These are phyloP conservation scores for Kalmusia sp. DNA, from an alignment of 2,329 filamentous ascomycete species.

Conservation along the genomic window DNA sequence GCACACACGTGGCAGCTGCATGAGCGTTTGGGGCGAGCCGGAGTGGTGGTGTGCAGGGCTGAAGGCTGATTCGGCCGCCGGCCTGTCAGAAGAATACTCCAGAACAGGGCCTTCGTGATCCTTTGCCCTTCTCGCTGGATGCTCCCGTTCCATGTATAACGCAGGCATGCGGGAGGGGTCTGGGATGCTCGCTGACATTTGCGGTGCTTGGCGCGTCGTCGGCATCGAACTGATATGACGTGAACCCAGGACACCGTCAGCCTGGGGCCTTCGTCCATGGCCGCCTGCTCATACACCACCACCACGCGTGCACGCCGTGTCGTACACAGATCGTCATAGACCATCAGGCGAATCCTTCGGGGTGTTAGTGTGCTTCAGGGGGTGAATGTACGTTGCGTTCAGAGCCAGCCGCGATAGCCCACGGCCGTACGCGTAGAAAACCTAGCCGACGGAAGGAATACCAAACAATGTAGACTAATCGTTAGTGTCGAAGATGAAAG, in stretches of 20 bases:
- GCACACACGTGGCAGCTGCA: slow-evolving; percentile 42
- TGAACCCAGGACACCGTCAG: not conserved
- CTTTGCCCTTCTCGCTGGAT: slow-evolving; percentile 1
- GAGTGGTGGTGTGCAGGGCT: slow-evolving; percentile 42
- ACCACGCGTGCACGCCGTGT: not conserved
- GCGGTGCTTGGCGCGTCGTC: slow-evolving; percentile 1
- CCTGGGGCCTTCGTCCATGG: no score
- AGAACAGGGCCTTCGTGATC: slow-evolving; percentile 10
- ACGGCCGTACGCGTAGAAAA: not conserved
- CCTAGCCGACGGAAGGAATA: not conserved
- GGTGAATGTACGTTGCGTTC: not conserved
- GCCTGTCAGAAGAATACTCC: slow-evolving; percentile 3
- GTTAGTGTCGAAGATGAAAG: slow-evolving; percentile 6
- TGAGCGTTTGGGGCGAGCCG: slow-evolving; percentile 30
- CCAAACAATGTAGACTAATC: not conserved
- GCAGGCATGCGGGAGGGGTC: not conserved
- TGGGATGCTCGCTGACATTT: not conserved
- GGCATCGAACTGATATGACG: not conserved
- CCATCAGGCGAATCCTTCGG: not conserved
- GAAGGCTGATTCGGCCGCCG: slow-evolving; percentile 31
- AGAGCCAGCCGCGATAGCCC: slow-evolving; percentile 7
- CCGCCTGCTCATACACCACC: not conserved
- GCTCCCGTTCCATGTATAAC: not conserved
- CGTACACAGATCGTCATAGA: not conserved
- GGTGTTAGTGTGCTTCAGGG: not conserved